Conservation (phyloP, 192 early-diverging fungal species). For the Phlyctochytrium arcticum region DNA sequence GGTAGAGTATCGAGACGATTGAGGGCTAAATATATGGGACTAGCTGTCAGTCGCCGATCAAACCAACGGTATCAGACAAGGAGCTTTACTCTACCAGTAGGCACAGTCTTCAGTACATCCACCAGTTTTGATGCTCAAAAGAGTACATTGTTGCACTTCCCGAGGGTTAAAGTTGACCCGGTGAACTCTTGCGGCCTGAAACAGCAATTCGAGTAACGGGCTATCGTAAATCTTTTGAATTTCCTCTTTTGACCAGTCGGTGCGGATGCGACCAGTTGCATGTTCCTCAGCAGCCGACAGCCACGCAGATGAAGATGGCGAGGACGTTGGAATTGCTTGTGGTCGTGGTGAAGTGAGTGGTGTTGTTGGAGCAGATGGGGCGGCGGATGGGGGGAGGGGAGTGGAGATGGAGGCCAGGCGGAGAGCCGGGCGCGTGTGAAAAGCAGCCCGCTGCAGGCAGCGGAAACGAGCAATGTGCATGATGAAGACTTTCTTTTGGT, state of each 20-base stretch:
- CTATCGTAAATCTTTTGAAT: slow-evolving; percentile 72
- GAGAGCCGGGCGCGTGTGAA: too few relatives aligned
- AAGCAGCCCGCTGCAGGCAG: too few relatives aligned
- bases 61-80: neutral
- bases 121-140: slow-evolving; percentile 78
- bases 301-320: too few relatives aligned
- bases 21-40: slow-evolving; percentile 46
- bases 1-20: slow-evolving; percentile 72
- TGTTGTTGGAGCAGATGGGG: neutral
- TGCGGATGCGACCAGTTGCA: slow-evolving; percentile 30
- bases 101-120: slow-evolving; percentile 82
- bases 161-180: slow-evolving; percentile 63
- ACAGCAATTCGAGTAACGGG: slow-evolving; percentile 73
- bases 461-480: too few relatives aligned
- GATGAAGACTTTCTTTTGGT: too few relatives aligned
- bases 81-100: slow-evolving; percentile 44
- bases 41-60: too few relatives aligned
- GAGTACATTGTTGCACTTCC: slow-evolving; percentile 76
- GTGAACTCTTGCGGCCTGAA: slow-evolving; percentile 71
- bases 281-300: slow-evolving; percentile 14
- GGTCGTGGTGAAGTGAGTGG: too few relatives aligned
- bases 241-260: slow-evolving; percentile 71
- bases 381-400: too few relatives aligned
- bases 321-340: too few relatives aligned
- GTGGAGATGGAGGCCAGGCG: too few relatives aligned